A percentile compares a stretch with the other conserved stretches of the same genome.
Conservation (phyloP, 148 eudicot species). For the Vaccinium corymbosum region DNA sequence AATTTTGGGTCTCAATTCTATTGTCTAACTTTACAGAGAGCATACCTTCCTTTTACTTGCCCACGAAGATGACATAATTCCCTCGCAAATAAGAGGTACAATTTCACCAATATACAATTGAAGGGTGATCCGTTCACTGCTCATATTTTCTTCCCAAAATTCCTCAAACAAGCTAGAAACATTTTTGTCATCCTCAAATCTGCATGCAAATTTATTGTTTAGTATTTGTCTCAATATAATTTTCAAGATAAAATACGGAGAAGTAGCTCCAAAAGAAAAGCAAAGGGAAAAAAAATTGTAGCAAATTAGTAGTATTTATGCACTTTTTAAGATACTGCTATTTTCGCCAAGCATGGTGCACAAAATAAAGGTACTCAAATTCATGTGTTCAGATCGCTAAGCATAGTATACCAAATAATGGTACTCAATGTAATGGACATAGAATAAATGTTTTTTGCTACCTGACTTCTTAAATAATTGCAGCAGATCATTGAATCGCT, state of each 20-base stretch:
- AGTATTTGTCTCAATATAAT: neutral
- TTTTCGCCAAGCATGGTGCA: neutral
- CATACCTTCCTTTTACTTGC: slow-evolving; percentile 72
- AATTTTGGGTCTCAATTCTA: no score
- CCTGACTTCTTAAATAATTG: neutral
- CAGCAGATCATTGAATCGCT: neutral
- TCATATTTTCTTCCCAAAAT: slow-evolving; percentile 91
- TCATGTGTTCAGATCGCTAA: neutral
- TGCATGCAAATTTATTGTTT: slow-evolving; percentile 27
- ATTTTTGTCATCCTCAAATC: slow-evolving; percentile 93
- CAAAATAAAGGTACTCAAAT: neutral
- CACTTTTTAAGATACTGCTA: neutral
- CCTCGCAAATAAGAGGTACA: slow-evolving; percentile 64
- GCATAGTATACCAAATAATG: neutral
- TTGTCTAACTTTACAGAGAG: no score
- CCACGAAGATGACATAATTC: slow-evolving; percentile 82
- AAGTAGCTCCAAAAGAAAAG: neutral
- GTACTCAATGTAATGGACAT: neutral
- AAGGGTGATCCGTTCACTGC: slow-evolving; percentile 81
- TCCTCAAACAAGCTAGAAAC: slow-evolving; percentile 79
- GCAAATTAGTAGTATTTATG: neutral
- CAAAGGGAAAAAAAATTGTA: neutral
- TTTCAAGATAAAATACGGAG: neutral
- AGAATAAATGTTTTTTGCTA: neutral
- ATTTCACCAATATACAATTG: slow-evolving; percentile 85